These are phyloP conservation scores for Aplosporella prunicola DNA, from an alignment of 2,329 filamentous ascomycete genomes.

Conservation along the genomic window DNA sequence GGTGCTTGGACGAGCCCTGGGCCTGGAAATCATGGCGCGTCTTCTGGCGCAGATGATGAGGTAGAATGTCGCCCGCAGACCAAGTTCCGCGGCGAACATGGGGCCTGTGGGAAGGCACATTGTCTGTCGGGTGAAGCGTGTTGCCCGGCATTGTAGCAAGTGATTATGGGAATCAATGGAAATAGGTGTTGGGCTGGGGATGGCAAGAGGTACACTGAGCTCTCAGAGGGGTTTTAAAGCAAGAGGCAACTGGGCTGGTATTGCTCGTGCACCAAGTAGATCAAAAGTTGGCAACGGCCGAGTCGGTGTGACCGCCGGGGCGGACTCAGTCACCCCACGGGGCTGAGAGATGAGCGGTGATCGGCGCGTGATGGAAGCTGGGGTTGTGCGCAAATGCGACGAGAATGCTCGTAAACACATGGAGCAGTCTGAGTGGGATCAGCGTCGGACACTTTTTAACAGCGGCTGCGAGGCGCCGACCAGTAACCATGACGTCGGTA, in stretches of 20 bases:
- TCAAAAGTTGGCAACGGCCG: too few species aligned
- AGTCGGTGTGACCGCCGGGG: too few species aligned
- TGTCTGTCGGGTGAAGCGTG: slow-evolving; percentile 3
- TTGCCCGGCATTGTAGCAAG: slow-evolving; percentile 8
- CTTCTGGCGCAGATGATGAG: slow-evolving; percentile 1
- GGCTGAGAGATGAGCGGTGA: background rate
- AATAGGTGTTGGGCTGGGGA: background rate
- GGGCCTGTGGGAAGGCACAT: background rate
- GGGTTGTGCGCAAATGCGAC: too few species aligned
- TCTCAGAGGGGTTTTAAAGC: slow-evolving; percentile 5
- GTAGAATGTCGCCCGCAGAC: background rate
- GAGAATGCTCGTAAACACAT: too few species aligned
- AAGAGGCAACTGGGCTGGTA: slow-evolving; percentile 1
- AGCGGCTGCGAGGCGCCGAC: too few species aligned
- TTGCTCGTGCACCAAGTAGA: slow-evolving; percentile 2
- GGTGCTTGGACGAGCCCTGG: slow-evolving; percentile 17
- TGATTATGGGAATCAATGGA: background rate
- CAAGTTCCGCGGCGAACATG: slow-evolving; percentile 8
- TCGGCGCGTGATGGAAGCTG: slow-evolving; percentile 7
- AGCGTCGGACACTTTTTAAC: too few species aligned
- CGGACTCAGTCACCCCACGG: slow-evolving; percentile 4
- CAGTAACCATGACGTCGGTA: too few species aligned
- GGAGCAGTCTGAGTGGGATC: too few species aligned
- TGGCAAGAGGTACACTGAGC: too few species aligned
- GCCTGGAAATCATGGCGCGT: slow-evolving; percentile 21